These are phyloP conservation scores for baker's yeast (Saccharomyces cerevisiae) DNA, from an alignment of 805 yeast species.

Conservation along the genomic window DNA sequence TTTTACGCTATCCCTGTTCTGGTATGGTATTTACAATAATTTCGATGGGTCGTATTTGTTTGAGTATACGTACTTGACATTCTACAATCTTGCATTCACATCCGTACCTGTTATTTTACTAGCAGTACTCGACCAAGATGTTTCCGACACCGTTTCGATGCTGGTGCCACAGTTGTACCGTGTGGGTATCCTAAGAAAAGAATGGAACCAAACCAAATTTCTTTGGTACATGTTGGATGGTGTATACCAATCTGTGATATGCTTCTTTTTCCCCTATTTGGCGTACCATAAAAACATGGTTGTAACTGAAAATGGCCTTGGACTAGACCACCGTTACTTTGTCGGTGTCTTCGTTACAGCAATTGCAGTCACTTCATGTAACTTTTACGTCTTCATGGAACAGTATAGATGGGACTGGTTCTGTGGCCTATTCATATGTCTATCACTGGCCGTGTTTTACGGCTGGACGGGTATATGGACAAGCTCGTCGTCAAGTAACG, in stretches of 20 bases:
- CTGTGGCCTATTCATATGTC: conserved; percentile 43
- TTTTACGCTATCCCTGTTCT: conserved; percentile 65
- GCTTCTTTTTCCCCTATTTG: conserved; percentile 68
- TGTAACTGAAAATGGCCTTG: conserved; percentile 46
- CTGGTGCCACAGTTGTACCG: conserved; percentile 68
- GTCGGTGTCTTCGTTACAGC: conserved; percentile 63
- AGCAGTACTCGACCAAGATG: conserved; percentile 79
- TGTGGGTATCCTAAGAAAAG: conserved; percentile 64
- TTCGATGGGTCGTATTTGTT: conserved; percentile 76
- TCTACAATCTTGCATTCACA: conserved; percentile 76
- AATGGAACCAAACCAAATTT: conserved; percentile 64
- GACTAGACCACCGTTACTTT: conserved; percentile 63
- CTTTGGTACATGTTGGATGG: conserved; percentile 73
- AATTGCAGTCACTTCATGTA: conserved; percentile 61
- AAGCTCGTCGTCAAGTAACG: conserved; percentile 43
- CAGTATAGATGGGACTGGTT: conserved; percentile 82
- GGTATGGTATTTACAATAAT: conserved; percentile 69
- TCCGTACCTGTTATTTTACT: conserved; percentile 71
- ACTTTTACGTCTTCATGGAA: conserved; percentile 54
- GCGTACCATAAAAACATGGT: conserved; percentile 37
- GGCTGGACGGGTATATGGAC: conserved; percentile 85
- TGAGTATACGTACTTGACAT: conserved; percentile 73
- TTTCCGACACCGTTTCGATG: conserved; percentile 56
- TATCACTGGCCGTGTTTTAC: conserved; percentile 54
- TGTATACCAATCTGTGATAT: conserved; percentile 62